These are phyloP conservation scores for Chalaropsis thielavioides DNA, from an alignment of 2,329 filamentous ascomycete genomes.

Conservation along the genomic window DNA sequence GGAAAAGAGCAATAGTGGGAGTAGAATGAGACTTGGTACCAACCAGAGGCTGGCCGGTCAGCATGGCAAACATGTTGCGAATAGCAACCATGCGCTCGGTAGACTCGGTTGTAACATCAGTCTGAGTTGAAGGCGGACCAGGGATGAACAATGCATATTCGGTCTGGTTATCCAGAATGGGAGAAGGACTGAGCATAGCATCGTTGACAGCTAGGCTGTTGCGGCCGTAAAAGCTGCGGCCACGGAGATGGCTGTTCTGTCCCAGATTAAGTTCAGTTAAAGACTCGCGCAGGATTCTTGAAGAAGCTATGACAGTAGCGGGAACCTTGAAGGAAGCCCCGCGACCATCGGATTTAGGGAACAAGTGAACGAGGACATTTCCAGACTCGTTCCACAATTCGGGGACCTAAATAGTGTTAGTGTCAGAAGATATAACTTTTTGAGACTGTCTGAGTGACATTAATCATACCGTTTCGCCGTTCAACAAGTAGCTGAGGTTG, in stretches of 20 bases:
- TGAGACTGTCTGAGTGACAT: conserved; percentile 1
- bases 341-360: conserved; percentile 34
- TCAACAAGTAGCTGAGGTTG: conserved; percentile 36
- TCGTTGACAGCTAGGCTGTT: conserved; percentile 37
- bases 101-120: background rate
- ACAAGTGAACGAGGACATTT: conserved; percentile 43
- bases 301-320: conserved; percentile 39
- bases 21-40: conserved; percentile 39
- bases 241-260: conserved; percentile 22
- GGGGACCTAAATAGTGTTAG: conserved; percentile 34
- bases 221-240: conserved; percentile 34
- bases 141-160: conserved; percentile 43
- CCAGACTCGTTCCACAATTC: conserved; percentile 51
- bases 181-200: conserved; percentile 28
- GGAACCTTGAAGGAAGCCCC: conserved; percentile 48
- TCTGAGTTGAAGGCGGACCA: conserved; percentile 28
- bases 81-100: conserved; percentile 41
- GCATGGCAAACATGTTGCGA: conserved; percentile 51
- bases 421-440: background rate
- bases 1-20: conserved; percentile 39
- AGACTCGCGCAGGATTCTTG: conserved; percentile 40
- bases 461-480: conserved; percentile 38
- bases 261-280: conserved; percentile 23
- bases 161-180: conserved; percentile 26
- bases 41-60: conserved; percentile 49